These are phyloP conservation scores for Leccinum pachyderme DNA, from an alignment of 1,284 basidiomycete genomes.

Conservation along the genomic window DNA sequence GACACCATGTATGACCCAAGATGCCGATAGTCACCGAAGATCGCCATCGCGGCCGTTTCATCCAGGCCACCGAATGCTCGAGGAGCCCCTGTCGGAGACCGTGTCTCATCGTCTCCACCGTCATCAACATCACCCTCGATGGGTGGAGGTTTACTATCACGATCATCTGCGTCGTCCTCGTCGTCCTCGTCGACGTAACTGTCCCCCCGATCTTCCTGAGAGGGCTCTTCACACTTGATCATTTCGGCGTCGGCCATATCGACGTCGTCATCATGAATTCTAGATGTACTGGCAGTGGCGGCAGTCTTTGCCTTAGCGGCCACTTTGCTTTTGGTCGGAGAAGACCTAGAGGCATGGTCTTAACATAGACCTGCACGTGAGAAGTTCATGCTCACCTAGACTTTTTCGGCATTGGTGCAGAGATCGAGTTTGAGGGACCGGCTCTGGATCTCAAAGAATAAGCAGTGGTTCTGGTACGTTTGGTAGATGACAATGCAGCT, in stretches of 20 bases:
- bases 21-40: slow-evolving; percentile 81
- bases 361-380: slow-evolving; percentile 14
- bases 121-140: slow-evolving; percentile 39
- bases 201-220: slow-evolving; percentile 47
- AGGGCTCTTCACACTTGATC: slow-evolving; percentile 56
- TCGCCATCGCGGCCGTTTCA: slow-evolving; percentile 74
- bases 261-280: slow-evolving; percentile 65
- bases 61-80: slow-evolving; percentile 61
- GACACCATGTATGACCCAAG: slow-evolving; percentile 91
- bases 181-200: slow-evolving; percentile 43
- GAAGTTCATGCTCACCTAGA: slow-evolving; percentile 44
- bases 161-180: slow-evolving; percentile 46
- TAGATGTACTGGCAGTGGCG: slow-evolving; percentile 57
- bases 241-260: slow-evolving; percentile 69
- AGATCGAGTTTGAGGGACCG: slow-evolving; percentile 40
- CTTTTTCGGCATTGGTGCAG: slow-evolving; percentile 70
- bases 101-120: slow-evolving; percentile 41
- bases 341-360: slow-evolving; percentile 36
- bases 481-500: slow-evolving; percentile 44
- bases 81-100: slow-evolving; percentile 31
- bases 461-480: slow-evolving; percentile 53
- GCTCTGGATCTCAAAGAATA: slow-evolving; percentile 68
- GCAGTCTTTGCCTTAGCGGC: slow-evolving; percentile 59
- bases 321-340: slow-evolving; percentile 61
- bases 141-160: slow-evolving; percentile 44